Percentiles rank a stretch among this genome's conserved stretches.
phyloP scores from a whole-genome alignment of 31 red algal species.

The Odonthalia washingtoniensis region DNA sequence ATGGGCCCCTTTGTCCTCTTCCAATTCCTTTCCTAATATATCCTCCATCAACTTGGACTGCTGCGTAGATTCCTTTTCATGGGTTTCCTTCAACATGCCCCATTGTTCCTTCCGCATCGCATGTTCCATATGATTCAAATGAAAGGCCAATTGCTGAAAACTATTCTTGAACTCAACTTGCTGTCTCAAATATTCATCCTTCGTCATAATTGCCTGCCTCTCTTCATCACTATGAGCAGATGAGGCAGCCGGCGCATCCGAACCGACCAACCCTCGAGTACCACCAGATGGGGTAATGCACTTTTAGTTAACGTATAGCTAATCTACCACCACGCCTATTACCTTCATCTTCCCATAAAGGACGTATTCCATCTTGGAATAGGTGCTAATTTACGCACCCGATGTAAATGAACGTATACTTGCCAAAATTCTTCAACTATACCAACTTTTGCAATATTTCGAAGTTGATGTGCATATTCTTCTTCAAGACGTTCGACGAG shows the following conservation, averaged over 20 bases:
- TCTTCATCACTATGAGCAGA: slow-evolving; percentile 58
- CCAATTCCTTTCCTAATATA: slow-evolving; percentile 61
- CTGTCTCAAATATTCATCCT: slow-evolving; percentile 80
- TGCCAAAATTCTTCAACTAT: slow-evolving; percentile 78
- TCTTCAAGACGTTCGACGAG: slow-evolving; percentile 36
- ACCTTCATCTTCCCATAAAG: slow-evolving; percentile 82
- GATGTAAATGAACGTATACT: slow-evolving; percentile 66
- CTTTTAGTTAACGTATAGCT: slow-evolving; percentile 58
- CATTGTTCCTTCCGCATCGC: slow-evolving; percentile 84
- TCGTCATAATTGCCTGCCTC: slow-evolving; percentile 77
- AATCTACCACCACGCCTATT: slow-evolving; percentile 70
- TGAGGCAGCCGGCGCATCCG: neutral
- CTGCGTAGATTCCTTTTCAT: slow-evolving; percentile 55
- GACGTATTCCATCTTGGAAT: slow-evolving; percentile 74
- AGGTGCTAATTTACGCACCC: slow-evolving; percentile 69
- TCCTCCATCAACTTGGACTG: slow-evolving; percentile 58
- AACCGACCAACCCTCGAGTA: neutral
- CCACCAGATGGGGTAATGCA: too few relatives aligned
- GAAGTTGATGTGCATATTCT: slow-evolving; percentile 60
- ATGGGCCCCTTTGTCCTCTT: slow-evolving; percentile 69
- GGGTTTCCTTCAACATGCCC: slow-evolving; percentile 76
- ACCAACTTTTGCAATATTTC: slow-evolving; percentile 59
- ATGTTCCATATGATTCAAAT: slow-evolving; percentile 89
- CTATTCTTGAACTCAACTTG: slow-evolving; percentile 84
- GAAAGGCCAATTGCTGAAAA: slow-evolving; percentile 60